Evolutionary conservation across 2,329 filamentous ascomycete species (phyloP).

Genomic region (Sporothrix variecibatus): DNA sequence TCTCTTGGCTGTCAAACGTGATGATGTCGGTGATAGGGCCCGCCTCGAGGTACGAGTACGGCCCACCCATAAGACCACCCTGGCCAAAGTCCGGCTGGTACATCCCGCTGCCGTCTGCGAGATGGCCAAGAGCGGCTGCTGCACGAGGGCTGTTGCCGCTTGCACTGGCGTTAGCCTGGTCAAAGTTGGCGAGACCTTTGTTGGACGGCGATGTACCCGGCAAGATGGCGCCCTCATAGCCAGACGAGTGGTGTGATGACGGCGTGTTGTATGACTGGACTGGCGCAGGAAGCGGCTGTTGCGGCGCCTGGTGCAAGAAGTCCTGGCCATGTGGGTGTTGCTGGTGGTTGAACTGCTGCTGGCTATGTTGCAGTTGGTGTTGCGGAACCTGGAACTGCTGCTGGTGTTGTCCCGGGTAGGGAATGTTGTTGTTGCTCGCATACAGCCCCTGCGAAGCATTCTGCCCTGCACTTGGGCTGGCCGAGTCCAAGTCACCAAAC

Average conservation of each 20-base stretch:
- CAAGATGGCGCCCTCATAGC: constrained; percentile 46
- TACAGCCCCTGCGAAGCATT: background rate
- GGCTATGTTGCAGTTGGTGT: constrained; percentile 6
- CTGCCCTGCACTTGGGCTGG: background rate
- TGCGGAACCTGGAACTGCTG: constrained; percentile 19
- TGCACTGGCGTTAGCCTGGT: background rate
- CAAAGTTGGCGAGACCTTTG: constrained; percentile 17
- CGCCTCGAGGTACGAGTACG: constrained; percentile 39
- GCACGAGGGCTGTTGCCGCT: constrained; percentile 21
- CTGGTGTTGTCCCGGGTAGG: constrained; percentile 26
- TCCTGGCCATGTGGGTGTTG: constrained; percentile 26
- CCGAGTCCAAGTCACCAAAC: background rate
- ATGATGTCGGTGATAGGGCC: constrained; percentile 51
- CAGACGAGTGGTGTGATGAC: constrained; percentile 45
- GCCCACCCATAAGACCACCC: constrained; percentile 34
- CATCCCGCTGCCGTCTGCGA: constrained; percentile 21
- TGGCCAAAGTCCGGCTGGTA: constrained; percentile 37
- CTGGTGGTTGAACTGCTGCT: constrained; percentile 18
- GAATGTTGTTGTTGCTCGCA: background rate
- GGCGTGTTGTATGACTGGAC: constrained; percentile 40
- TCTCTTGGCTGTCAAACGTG: constrained; percentile 75
- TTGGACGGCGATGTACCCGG: constrained; percentile 45
- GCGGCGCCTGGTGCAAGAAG: constrained; percentile 17
- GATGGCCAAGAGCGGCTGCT: background rate
- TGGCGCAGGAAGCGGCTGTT: constrained; percentile 32